Evolutionary conservation across 2,329 filamentous ascomycete species (phyloP), one percentile per base, ranked within the genome.

Genomic region (Ophidiomyces ophidiicola): DNA sequence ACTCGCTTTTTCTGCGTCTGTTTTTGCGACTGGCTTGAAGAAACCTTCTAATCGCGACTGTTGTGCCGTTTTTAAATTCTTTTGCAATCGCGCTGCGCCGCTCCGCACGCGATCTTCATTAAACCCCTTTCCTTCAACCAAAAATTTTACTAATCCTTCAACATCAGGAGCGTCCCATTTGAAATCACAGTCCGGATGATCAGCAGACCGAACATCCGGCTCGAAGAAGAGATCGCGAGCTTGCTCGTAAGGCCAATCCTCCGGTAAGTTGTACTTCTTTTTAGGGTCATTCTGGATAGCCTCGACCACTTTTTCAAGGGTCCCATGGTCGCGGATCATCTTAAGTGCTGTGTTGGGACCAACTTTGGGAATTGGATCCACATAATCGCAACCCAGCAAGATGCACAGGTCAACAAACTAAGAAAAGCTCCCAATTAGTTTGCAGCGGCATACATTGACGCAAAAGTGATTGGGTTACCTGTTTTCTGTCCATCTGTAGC

Each of bases 401-500:
- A 98, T 98, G 57, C 90, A 98, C 36, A 98, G 77, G 60, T 98
- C 90, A 53, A 98, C 86, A 59, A 98, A 98, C 80, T 94, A 54
- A 6, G 15, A 5, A 12, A 2, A 26, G 42, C 8, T 7, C 5
- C 7, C 31, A 12, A 32, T 43, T 32, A 44, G 36, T 23, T n/a
- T n/a, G n/a, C n/a, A n/a, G 12, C 15, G 6, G 17, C 10, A 14
- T 12, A 26, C 12, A 11, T 17, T 6, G 23, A 12, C 17, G 17
- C 25, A 21, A 21, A 23, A 18, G 20, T 19, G 34, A 19, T 46
- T 37, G 35, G 33, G 42, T 38, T 67, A 85, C 84, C 73, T 92
- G 84, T 42, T 80, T 74, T 47, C 80, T 73, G 38, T 93, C 83
- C 87, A 98, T 96, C 44, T 72, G 73, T 42, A 98, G 61, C 0